Evolutionary conservation across 2,329 filamentous ascomycete species (phyloP), one percentile per base, ranked within the genome.

Genomic region (Mariannaea sp.): DNA sequence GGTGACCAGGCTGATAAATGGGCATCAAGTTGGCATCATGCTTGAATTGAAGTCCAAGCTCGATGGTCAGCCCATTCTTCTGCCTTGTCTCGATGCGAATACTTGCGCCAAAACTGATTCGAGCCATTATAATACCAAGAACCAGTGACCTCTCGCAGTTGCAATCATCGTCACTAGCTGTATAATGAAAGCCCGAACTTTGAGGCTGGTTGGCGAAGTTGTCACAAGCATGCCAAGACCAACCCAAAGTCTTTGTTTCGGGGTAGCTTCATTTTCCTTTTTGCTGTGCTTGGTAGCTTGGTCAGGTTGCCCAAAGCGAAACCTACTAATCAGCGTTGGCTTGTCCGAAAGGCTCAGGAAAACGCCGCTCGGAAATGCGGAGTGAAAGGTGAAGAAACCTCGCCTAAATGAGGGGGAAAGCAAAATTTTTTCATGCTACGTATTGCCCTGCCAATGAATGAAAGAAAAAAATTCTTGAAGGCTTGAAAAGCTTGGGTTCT

Each of bases 401-500:
- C 46, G 59, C 46, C 39, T 40, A 26, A 30, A 47, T 55, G 53
- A 63, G 61, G 45, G 35, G 51, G 44, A 53, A 43, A n/a, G 13
- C 19, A 49, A 49, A 47, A 46, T 44, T 49, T 61, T 52, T 62
- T 49, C 42, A 41, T 55, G 30, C 30, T 29, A 53, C 64, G 27
- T 32, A 54, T 64, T 33, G 53, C 50, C 49, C 35, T 50, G 53
- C 44, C 58, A 59, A 64, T 64, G 40, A 41, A 32, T 8, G 10
- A 10, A 32, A 47, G 36, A 42, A 58, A 50, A 46, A 60, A 64
- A 59, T 9, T 40, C 48, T 33, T 32, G 43, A 58, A 52, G 50
- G 19, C 61, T 16, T 49, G 49, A 42, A 58, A 52, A 49, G 19
- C 61, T 16, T 49, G 49, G 38, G 29, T 40, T 39, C 42, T 43